A percentile compares a stretch with the other conserved stretches of the same genome.
Evolutionary conservation across 179 eudicot species (phyloP).

Genomic region (Pouteria campechiana): DNA sequence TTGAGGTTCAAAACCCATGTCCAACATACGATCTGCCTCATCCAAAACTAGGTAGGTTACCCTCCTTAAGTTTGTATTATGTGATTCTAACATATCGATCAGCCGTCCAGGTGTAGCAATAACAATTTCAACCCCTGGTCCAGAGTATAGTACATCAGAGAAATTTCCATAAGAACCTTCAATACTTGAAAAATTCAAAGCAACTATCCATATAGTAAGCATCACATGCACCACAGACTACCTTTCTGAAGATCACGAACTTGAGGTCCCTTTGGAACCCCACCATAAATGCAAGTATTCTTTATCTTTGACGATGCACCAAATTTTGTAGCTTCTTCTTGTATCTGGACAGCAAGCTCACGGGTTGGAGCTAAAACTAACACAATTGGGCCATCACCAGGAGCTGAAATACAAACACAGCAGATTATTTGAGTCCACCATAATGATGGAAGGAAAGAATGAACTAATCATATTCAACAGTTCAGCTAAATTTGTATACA

Average conservation of each 20-base stretch:
- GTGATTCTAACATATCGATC: conserved; percentile 84
- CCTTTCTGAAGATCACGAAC: conserved; percentile 95
- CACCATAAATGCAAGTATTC: conserved; percentile 85
- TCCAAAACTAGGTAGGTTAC: conserved; percentile 85
- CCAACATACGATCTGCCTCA: conserved; percentile 91
- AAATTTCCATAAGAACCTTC: too few relatives aligned
- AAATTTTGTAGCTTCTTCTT: conserved; percentile 78
- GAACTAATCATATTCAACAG: too few relatives aligned
- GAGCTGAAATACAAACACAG: conserved; percentile 28
- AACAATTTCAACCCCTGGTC: conserved; percentile 72
- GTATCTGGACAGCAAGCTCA: conserved; percentile 93
- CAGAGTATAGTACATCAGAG: background rate
- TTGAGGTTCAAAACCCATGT: conserved; percentile 95
- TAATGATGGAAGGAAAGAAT: too few relatives aligned
- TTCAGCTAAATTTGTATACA: too few relatives aligned
- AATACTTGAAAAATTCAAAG: background rate
- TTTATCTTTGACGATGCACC: conserved; percentile 68
- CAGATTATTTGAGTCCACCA: too few relatives aligned
- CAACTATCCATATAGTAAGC: too few relatives aligned
- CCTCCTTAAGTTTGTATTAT: conserved; percentile 69
- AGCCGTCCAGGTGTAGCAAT: conserved; percentile 92
- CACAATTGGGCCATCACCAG: conserved; percentile 88
- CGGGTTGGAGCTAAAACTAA: conserved; percentile 87
- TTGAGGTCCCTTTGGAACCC: conserved; percentile 96
- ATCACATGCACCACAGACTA: conserved; percentile 37